These are phyloP conservation scores for Herpotrichia juniperi DNA, from an alignment of 2,329 filamentous ascomycete species.

Conservation along the genomic window DNA sequence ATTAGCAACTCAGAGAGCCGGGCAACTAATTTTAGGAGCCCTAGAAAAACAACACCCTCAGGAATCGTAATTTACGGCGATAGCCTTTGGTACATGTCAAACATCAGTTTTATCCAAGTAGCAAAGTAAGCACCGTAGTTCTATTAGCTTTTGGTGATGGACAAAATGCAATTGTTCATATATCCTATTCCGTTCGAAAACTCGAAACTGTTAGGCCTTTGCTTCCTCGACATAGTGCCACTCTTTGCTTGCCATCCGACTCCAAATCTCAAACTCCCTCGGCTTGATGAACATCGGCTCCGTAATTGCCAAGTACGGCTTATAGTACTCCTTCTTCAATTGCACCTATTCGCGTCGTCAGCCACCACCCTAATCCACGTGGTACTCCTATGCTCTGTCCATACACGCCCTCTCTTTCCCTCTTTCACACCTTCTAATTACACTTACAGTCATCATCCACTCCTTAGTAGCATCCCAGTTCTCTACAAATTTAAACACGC, in stretches of 20 bases:
- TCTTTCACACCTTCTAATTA: not conserved
- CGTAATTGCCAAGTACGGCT: slow-evolving; percentile 18
- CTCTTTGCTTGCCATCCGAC: slow-evolving; percentile 17
- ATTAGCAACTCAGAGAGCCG: too few relatives aligned
- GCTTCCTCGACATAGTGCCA: slow-evolving; percentile 40
- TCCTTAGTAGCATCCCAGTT: slow-evolving; percentile 26
- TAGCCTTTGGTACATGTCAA: too few relatives aligned
- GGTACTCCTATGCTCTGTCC: not conserved
- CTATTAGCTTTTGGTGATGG: too few relatives aligned
- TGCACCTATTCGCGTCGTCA: slow-evolving; percentile 22
- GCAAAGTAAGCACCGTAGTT: too few relatives aligned
- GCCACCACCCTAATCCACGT: not conserved
- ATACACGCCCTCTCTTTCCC: too few relatives aligned
- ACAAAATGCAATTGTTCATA: not conserved
- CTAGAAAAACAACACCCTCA: too few relatives aligned
- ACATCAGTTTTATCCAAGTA: too few relatives aligned
- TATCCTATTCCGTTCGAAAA: too few relatives aligned
- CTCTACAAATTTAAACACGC: slow-evolving; percentile 26
- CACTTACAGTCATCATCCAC: slow-evolving; percentile 24
- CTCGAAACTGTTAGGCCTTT: too few relatives aligned
- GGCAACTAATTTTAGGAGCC: too few relatives aligned
- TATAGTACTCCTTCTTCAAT: slow-evolving; percentile 27
- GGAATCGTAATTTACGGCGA: too few relatives aligned
- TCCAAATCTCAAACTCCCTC: slow-evolving; percentile 20
- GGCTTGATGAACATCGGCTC: slow-evolving; percentile 26